These are phyloP conservation scores for Zasmidium angulare DNA, from an alignment of 2,329 filamentous ascomycete species.

Conservation along the genomic window DNA sequence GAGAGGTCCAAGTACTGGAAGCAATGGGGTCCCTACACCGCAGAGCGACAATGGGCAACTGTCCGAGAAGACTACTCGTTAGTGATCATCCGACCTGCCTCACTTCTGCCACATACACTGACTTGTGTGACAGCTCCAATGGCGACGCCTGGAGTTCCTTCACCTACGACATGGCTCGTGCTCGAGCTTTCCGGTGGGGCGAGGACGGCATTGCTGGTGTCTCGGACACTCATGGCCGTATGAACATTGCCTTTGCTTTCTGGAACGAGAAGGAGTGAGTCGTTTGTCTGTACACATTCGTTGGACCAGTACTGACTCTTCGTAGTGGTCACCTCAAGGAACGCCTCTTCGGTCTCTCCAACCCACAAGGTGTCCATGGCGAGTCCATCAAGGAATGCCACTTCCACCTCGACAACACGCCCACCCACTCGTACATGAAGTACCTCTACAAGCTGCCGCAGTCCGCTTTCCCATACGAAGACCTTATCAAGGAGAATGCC, in stretches of 20 bases:
- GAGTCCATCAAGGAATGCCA: constrained; percentile 96
- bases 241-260: constrained; percentile 94
- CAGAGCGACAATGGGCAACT: constrained; percentile 94
- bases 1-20: constrained; percentile 92
- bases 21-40: constrained; percentile 93
- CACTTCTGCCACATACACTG: constrained; percentile 13
- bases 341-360: constrained; percentile 89
- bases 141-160: constrained; percentile 98
- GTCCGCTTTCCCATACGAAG: constrained; percentile 84
- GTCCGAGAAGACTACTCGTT: constrained; percentile 72
- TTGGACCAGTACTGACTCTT: constrained; percentile 39
- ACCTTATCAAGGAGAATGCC: constrained; percentile 81
- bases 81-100: constrained; percentile 34
- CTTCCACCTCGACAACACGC: constrained; percentile 94
- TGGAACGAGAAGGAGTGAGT: constrained; percentile 95
- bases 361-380: constrained; percentile 95
- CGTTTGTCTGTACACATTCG: neutral
- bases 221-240: constrained; percentile 83
- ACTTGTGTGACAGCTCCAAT: constrained; percentile 59
- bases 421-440: constrained; percentile 97
- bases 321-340: constrained; percentile 87
- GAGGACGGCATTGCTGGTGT: constrained; percentile 97
- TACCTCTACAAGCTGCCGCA: constrained; percentile 98
- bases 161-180: constrained; percentile 86
- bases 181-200: constrained; percentile 88